phyloP scores from a whole-genome alignment of 306 rosid genomes.

The Sechiopsis laciniata region DNA sequence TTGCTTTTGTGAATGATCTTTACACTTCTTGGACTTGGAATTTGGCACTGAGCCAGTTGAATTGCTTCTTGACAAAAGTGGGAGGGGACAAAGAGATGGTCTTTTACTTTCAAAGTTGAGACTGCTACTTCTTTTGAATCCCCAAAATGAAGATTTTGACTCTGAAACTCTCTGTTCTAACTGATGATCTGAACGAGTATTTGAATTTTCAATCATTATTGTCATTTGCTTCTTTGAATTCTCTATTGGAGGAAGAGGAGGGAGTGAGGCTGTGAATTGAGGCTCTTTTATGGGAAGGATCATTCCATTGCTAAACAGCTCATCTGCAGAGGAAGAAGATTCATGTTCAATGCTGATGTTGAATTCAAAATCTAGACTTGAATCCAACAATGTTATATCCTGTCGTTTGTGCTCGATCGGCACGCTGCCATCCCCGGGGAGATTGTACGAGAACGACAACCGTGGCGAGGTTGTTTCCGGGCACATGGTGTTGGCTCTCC shows the following conservation, averaged over 20 bases:
- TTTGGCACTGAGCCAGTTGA: conserved; percentile 62
- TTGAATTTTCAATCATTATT: conserved; percentile 23
- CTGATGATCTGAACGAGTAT: conserved; percentile 21
- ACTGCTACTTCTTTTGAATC: conserved; percentile 78
- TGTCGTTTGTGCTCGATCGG: conserved; percentile 33
- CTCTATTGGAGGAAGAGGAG: conserved; percentile 33
- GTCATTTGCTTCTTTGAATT: conserved; percentile 34
- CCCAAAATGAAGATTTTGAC: conserved; percentile 69
- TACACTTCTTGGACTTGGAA: conserved; percentile 40
- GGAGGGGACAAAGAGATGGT: conserved; percentile 37
- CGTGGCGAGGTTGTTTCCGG: conserved; percentile 66
- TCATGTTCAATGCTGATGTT: conserved; percentile 35
- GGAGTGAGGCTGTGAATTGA: conserved; percentile 43
- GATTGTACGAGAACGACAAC: conserved; percentile 64
- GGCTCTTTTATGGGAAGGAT: conserved; percentile 51
- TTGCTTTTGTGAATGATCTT: conserved; percentile 26
- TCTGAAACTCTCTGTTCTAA: conserved; percentile 33
- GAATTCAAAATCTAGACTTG: conserved; percentile 74
- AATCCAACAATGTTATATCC: conserved; percentile 43
- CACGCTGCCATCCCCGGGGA: conserved; percentile 22
- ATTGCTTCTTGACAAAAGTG: conserved; percentile 65
- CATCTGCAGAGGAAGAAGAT: conserved; percentile 74
- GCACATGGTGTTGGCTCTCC: conserved; percentile 37
- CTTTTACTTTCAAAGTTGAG: conserved; percentile 57
- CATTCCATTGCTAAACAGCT: conserved; percentile 73